Percentiles rank a stretch among this genome's conserved stretches.
These are phyloP conservation scores for Pseudogymnoascus sp. DNA, from an alignment of 2,329 filamentous ascomycete species.

Conservation along the genomic window DNA sequence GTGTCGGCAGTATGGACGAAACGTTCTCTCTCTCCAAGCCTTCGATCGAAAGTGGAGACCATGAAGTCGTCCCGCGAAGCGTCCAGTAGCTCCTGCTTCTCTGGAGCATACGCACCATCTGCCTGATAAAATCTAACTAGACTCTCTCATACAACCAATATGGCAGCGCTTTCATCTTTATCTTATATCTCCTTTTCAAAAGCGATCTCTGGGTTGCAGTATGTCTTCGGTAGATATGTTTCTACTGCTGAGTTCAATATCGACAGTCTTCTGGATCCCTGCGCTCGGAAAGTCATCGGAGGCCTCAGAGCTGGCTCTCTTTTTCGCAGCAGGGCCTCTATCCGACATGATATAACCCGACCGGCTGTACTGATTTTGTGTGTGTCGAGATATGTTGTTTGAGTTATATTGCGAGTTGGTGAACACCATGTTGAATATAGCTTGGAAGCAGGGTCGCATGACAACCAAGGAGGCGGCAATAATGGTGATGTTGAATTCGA, in stretches of 20 bases:
- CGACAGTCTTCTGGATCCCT: conserved; percentile 8
- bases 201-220: background rate
- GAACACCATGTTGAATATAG: background rate
- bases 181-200: background rate
- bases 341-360: conserved; percentile 6
- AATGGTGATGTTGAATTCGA: conserved; percentile 16
- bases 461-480: conserved; percentile 16
- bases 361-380: background rate
- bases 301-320: background rate
- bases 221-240: conserved; percentile 6
- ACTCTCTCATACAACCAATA: background rate
- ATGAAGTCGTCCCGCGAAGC: background rate
- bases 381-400: background rate
- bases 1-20: background rate
- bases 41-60: background rate
- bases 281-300: background rate
- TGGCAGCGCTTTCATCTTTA: background rate
- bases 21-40: background rate
- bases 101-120: background rate
- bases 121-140: background rate
- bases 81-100: background rate
- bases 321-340: background rate
- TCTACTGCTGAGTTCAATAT: conserved; percentile 10
- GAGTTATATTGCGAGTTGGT: background rate
- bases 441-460: conserved; percentile 15